Conservation (phyloP, 768 basidiomycete species). For the Clavaria fumosa region DNA sequence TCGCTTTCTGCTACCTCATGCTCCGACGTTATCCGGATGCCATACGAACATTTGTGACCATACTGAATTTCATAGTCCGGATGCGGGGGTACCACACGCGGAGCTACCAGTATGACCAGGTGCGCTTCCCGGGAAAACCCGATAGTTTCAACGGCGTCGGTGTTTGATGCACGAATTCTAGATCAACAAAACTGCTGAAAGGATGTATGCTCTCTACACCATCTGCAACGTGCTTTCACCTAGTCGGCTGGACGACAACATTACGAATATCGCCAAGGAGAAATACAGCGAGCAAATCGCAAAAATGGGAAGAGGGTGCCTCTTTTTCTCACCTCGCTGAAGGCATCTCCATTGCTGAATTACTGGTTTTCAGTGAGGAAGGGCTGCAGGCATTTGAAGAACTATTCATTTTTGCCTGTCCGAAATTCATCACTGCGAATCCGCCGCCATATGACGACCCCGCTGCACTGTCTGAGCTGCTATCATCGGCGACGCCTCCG, state of each 20-base stretch:
- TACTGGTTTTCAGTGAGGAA: constrained; percentile 34
- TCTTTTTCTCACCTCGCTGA: not conserved
- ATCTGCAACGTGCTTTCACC: constrained; percentile 90
- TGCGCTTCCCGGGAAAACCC: too few species aligned
- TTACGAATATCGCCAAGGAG: constrained; percentile 85
- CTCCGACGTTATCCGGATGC: constrained; percentile 91
- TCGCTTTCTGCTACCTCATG: constrained; percentile 95
- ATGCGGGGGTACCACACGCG: constrained; percentile 96
- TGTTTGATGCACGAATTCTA: too few species aligned
- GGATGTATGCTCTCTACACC: constrained; percentile 94
- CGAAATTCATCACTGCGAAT: constrained; percentile 92
- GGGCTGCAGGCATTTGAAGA: constrained; percentile 75
- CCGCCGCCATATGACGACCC: constrained; percentile 86
- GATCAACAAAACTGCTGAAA: constrained; percentile 95
- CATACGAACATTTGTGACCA: constrained; percentile 81
- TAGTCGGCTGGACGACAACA: constrained; percentile 85
- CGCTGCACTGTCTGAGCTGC: constrained; percentile 36
- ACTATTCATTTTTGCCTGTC: constrained; percentile 87
- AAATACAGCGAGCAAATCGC: constrained; percentile 83
- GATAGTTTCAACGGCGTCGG: too few species aligned
- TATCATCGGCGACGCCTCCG: constrained; percentile 23
- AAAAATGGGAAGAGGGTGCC: constrained; percentile 65
- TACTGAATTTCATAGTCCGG: constrained; percentile 89
- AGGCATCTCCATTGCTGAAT: not conserved
- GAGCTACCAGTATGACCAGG: constrained; percentile 94